Evolutionary conservation across 1,139 yeast species (phyloP).

Genomic region (Yamadazyma friedrichii): DNA sequence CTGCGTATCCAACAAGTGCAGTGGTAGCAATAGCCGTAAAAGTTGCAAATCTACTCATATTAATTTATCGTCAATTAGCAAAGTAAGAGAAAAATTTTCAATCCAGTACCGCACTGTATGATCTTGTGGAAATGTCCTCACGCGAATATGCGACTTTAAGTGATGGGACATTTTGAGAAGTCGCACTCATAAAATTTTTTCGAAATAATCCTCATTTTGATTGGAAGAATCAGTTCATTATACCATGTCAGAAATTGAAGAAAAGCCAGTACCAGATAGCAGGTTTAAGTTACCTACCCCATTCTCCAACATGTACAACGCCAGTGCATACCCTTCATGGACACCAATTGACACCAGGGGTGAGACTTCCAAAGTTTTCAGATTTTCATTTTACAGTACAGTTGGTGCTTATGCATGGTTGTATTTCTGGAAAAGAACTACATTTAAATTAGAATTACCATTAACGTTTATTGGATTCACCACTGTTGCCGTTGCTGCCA

Average conservation of each 20-base stretch:
- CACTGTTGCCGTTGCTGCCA: conserved; percentile 43
- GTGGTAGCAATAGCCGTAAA: conserved; percentile 56
- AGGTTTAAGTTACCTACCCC: conserved; percentile 45
- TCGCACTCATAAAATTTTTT: conserved; percentile 1
- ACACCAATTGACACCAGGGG: conserved; percentile 45
- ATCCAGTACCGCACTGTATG: not conserved
- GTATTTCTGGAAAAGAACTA: conserved; percentile 47
- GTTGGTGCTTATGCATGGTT: conserved; percentile 51
- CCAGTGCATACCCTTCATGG: conserved; percentile 46
- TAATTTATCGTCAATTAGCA: not conserved
- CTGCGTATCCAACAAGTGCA: conserved; percentile 69
- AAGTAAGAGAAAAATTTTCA: conserved; percentile 5
- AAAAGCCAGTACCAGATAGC: conserved; percentile 30
- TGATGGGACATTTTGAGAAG: too few species aligned
- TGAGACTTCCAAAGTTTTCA: conserved; percentile 40
- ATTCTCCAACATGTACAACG: conserved; percentile 39
- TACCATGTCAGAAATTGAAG: conserved; percentile 11
- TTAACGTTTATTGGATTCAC: conserved; percentile 41
- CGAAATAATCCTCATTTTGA: conserved; percentile 11
- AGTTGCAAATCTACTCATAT: conserved; percentile 43
- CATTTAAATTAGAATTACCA: conserved; percentile 44
- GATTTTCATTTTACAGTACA: conserved; percentile 43
- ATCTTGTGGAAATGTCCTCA: too few species aligned
- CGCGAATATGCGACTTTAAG: too few species aligned
- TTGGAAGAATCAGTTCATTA: conserved; percentile 8